These are phyloP conservation scores for Penicillium polonicum DNA, from an alignment of 2,329 filamentous ascomycete genomes.

Conservation along the genomic window DNA sequence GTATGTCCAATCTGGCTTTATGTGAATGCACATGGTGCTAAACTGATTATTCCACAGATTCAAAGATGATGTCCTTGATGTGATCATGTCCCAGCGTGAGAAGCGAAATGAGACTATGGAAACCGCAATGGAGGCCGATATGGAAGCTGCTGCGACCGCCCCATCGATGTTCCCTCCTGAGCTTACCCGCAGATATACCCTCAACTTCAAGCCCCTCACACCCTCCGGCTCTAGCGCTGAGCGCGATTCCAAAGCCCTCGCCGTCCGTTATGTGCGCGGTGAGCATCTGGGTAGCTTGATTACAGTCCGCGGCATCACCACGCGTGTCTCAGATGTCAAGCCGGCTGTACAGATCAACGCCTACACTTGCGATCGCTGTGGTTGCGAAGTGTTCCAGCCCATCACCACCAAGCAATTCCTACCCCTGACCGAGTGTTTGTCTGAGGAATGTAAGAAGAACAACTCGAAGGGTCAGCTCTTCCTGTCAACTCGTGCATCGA, in stretches of 20 bases:
- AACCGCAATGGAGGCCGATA: conserved; percentile 63
- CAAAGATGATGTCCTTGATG: conserved; percentile 95
- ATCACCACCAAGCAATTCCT: conserved; percentile 87
- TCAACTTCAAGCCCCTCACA: conserved; percentile 93
- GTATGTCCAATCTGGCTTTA: conserved; percentile 47
- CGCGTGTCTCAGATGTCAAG: conserved; percentile 95
- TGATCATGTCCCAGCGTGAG: conserved; percentile 89
- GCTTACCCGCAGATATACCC: conserved; percentile 87
- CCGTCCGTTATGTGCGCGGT: conserved; percentile 89
- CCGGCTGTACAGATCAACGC: conserved; percentile 96
- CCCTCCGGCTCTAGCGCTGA: conserved; percentile 65
- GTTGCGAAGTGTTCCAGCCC: conserved; percentile 96
- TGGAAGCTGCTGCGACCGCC: conserved; percentile 64
- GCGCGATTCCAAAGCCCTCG: conserved; percentile 63
- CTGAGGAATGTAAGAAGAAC: conserved; percentile 83
- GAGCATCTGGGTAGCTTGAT: conserved; percentile 92
- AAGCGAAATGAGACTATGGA: conserved; percentile 77
- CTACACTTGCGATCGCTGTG: conserved; percentile 95
- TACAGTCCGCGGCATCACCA: conserved; percentile 90
- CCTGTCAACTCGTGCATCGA: conserved; percentile 91
- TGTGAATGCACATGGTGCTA: neutral
- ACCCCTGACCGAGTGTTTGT: conserved; percentile 82
- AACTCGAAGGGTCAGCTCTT: conserved; percentile 92
- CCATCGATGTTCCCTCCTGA: conserved; percentile 81
- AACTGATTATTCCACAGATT: conserved; percentile 58